A percentile compares a stretch with the other conserved stretches of the same genome.
Conservation (phyloP, 345 rosid species). For the Melaleuca quinquenervia region DNA sequence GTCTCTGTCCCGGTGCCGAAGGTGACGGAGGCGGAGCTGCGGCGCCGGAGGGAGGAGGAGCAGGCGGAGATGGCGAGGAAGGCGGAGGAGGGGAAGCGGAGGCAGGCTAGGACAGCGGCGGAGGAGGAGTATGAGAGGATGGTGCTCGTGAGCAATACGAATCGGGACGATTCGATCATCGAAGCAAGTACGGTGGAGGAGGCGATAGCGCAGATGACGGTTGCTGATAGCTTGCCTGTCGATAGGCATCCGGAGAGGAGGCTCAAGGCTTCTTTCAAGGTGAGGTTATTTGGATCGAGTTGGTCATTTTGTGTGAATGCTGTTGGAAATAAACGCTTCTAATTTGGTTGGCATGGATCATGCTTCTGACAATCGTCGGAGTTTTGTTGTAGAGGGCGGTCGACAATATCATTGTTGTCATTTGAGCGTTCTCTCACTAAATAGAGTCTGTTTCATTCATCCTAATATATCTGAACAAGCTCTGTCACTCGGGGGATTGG, state of each 20-base stretch:
- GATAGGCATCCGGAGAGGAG: constrained; percentile 84
- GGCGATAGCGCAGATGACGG: constrained; percentile 65
- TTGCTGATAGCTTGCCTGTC: constrained; percentile 55
- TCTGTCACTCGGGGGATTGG: not conserved
- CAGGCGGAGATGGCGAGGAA: constrained; percentile 52
- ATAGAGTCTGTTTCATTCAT: not conserved
- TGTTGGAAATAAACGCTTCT: not conserved
- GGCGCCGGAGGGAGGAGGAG: constrained; percentile 52
- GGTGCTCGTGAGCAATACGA: constrained; percentile 68
- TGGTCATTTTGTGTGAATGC: not conserved
- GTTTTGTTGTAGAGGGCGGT: not conserved
- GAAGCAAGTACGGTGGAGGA: constrained; percentile 89
- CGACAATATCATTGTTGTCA: not conserved
- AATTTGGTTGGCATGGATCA: not conserved
- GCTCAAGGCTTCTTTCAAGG: constrained; percentile 94
- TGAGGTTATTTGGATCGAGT: not conserved
- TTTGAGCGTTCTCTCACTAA: not conserved
- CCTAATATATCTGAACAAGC: not conserved
- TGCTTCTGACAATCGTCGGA: not conserved
- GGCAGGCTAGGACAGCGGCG: constrained; percentile 57
- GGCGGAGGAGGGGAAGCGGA: constrained; percentile 61
- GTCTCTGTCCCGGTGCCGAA: constrained; percentile 74
- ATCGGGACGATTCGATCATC: constrained; percentile 71
- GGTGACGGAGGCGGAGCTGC: constrained; percentile 76
- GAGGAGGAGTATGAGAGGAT: constrained; percentile 89